A percentile compares a stretch with the other conserved stretches of the same genome.
These are phyloP conservation scores for Fereydounia khargensis DNA, from an alignment of 1,284 basidiomycete genomes.

Conservation along the genomic window DNA sequence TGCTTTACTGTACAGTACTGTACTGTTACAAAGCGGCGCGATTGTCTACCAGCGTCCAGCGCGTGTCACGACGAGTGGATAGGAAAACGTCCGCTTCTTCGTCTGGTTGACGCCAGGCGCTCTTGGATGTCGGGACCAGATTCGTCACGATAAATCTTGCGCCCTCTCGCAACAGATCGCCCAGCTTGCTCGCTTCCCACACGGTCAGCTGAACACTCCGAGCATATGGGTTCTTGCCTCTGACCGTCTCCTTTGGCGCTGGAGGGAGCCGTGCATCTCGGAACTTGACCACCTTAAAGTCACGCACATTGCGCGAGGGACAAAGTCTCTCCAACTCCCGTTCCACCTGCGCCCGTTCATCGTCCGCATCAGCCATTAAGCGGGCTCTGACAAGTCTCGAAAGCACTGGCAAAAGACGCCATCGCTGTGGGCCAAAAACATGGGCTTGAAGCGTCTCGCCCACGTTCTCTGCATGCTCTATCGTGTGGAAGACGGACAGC, in stretches of 20 bases:
- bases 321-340: slow-evolving; percentile 64
- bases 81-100: slow-evolving; percentile 67
- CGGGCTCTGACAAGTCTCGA: slow-evolving; percentile 3
- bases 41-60: background rate
- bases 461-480: slow-evolving; percentile 7
- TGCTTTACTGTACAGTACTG: too few species aligned
- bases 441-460: slow-evolving; percentile 11
- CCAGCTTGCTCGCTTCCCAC: slow-evolving; percentile 20
- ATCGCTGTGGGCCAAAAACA: slow-evolving; percentile 7
- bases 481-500: slow-evolving; percentile 5
- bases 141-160: slow-evolving; percentile 64
- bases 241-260: background rate
- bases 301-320: slow-evolving; percentile 74
- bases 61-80: slow-evolving; percentile 65
- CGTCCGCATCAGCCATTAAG: slow-evolving; percentile 6
- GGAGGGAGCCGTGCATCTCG: slow-evolving; percentile 64
- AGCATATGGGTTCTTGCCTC: slow-evolving; percentile 17
- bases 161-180: slow-evolving; percentile 21
- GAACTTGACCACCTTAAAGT: slow-evolving; percentile 75
- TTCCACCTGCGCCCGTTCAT: background rate
- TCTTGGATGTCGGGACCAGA: slow-evolving; percentile 65
- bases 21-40: too few species aligned
- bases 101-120: slow-evolving; percentile 67
- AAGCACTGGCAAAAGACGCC: slow-evolving; percentile 8
- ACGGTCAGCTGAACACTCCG: slow-evolving; percentile 42